These are phyloP conservation scores for Citrus maxima DNA, from an alignment of 345 rosid genomes.

Conservation along the genomic window DNA sequence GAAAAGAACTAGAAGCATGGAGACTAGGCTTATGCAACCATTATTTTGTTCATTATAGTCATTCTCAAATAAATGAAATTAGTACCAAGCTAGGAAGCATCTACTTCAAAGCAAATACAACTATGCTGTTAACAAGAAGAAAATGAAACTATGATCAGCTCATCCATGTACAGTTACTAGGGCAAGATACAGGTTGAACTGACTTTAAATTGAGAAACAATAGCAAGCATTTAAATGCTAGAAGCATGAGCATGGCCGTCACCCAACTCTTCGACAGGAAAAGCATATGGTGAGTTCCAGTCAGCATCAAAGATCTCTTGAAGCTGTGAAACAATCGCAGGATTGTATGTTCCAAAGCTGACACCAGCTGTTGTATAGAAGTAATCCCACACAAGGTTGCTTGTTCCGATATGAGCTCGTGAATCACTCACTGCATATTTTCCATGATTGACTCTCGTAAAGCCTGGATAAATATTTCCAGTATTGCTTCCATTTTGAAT, in stretches of 20 bases:
- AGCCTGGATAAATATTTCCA: conserved; percentile 62
- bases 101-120: background rate
- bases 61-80: background rate
- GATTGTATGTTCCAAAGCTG: conserved; percentile 66
- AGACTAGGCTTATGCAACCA: background rate
- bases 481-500: conserved; percentile 40
- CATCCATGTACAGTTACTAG: background rate
- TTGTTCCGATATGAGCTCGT: conserved; percentile 80
- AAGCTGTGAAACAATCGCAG: conserved; percentile 63
- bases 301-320: conserved; percentile 78
- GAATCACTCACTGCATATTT: conserved; percentile 68
- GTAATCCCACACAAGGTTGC: conserved; percentile 87
- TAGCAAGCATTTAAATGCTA: conserved; percentile 20
- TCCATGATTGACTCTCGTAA: conserved; percentile 75
- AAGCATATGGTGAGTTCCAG: conserved; percentile 75
- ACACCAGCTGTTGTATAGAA: conserved; percentile 81
- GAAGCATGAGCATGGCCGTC: conserved; percentile 19
- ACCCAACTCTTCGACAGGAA: conserved; percentile 42
- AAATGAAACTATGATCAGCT: background rate
- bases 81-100: conserved; percentile 1
- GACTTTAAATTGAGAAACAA: background rate
- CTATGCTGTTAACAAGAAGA: too few species aligned
- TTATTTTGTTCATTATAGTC: background rate
- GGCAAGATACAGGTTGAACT: background rate
- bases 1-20: background rate